Percentiles rank a stretch among this genome's conserved stretches.
Evolutionary conservation across 768 basidiomycete species (phyloP).

Genomic region (Gautieria morchelliformis): DNA sequence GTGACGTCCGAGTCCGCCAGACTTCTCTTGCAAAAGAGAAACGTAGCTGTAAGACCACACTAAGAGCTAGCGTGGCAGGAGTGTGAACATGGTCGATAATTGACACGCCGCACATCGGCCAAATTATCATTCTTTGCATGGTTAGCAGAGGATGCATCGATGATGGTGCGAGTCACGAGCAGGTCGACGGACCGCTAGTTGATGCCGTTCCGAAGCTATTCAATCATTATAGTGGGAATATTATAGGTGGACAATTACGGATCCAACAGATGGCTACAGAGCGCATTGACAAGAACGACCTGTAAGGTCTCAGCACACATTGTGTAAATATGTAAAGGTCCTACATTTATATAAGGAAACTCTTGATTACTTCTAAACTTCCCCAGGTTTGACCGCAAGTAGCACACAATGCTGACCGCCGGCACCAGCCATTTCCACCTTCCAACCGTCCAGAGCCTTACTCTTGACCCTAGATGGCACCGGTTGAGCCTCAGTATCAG

Average conservation of each 20-base stretch:
- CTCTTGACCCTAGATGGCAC: conserved; percentile 7
- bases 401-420: conserved; percentile 14
- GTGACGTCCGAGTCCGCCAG: conserved; percentile 1
- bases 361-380: background rate
- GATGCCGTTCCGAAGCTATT: no score
- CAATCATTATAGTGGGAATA: background rate
- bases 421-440: conserved; percentile 9
- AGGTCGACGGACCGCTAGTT: background rate
- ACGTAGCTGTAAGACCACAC: background rate
- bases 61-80: background rate
- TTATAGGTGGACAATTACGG: background rate
- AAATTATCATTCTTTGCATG: background rate
- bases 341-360: background rate
- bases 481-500: conserved; percentile 4
- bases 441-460: conserved; percentile 10
- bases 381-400: conserved; percentile 4
- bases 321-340: background rate
- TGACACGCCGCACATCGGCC: background rate
- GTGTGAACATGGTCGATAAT: background rate
- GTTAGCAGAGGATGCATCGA: no score
- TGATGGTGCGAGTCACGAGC: background rate
- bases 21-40: background rate
- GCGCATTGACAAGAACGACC: background rate
- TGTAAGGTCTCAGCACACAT: background rate
- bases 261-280: background rate